Evolutionary conservation across 306 rosid species (phyloP).

Genomic region (Elaeagnus macrophylla): DNA sequence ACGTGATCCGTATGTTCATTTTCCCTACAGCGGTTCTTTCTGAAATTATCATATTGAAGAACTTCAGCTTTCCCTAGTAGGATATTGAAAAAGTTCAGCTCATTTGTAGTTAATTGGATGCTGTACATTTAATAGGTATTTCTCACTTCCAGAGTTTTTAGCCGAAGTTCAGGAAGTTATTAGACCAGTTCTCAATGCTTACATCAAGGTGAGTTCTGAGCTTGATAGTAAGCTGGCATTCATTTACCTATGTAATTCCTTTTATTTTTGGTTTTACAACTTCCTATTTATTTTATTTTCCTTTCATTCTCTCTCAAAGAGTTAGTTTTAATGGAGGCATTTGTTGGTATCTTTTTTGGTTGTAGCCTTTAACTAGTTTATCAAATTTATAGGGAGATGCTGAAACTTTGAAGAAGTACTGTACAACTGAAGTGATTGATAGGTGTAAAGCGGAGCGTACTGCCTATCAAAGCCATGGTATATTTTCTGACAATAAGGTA

Average conservation of each 20-base stretch:
- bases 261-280: background rate
- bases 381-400: conserved; percentile 49
- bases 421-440: conserved; percentile 70
- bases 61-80: background rate
- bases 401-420: conserved; percentile 69
- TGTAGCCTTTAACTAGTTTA: conserved; percentile 15
- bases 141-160: conserved; percentile 76
- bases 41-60: background rate
- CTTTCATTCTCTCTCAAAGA: background rate
- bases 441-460: conserved; percentile 83
- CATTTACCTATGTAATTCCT: background rate
- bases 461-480: conserved; percentile 59
- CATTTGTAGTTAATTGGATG: background rate
- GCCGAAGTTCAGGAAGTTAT: conserved; percentile 75
- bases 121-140: conserved; percentile 36
- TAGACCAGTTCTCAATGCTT: conserved; percentile 87
- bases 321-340: conserved; percentile 7
- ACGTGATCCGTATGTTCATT: conserved; percentile 72
- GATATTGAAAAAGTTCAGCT: background rate
- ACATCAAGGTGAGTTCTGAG: conserved; percentile 48
- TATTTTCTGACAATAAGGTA: conserved; percentile 89
- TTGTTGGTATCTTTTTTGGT: conserved; percentile 15
- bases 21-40: conserved; percentile 13
- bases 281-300: background rate
- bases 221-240: conserved; percentile 13